Conservation (phyloP, 1,284 basidiomycete species). For the Volvariella volvacea region DNA sequence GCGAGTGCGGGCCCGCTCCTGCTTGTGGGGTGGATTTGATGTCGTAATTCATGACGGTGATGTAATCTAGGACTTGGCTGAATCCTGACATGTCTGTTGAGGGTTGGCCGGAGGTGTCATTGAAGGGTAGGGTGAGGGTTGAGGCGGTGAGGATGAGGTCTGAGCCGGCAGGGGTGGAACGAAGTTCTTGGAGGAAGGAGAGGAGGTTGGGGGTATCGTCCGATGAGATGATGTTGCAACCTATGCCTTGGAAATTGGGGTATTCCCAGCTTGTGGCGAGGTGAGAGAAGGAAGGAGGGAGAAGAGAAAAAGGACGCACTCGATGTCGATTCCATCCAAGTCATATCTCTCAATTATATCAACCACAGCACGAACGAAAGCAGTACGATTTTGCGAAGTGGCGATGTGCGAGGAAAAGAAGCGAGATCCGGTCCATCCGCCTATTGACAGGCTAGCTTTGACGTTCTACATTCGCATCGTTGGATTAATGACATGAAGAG, state of each 20-base stretch:
- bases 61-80: constrained; percentile 69
- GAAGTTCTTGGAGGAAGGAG: constrained; percentile 68
- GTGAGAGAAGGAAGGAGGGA: constrained; percentile 7
- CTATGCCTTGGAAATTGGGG: constrained; percentile 64
- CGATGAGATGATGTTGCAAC: constrained; percentile 59
- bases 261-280: constrained; percentile 73
- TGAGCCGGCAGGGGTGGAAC: constrained; percentile 46
- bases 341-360: constrained; percentile 56
- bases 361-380: constrained; percentile 63
- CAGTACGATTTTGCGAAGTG: constrained; percentile 50
- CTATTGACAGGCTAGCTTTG: constrained; percentile 72
- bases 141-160: constrained; percentile 73
- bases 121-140: constrained; percentile 63
- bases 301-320: constrained; percentile 39
- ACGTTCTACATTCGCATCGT: constrained; percentile 38
- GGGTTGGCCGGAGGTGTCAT: constrained; percentile 48
- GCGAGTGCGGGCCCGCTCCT: constrained; percentile 74
- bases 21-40: constrained; percentile 50
- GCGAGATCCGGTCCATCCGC: constrained; percentile 80
- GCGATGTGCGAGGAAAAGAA: constrained; percentile 75
- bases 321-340: constrained; percentile 83
- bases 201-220: constrained; percentile 72
- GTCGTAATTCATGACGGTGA: constrained; percentile 88
- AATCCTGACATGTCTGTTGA: constrained; percentile 64
- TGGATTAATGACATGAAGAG: not conserved